Base-by-base conservation (phyloP, 768 basidiomycete species). In the Leccinum boreale region DNA sequence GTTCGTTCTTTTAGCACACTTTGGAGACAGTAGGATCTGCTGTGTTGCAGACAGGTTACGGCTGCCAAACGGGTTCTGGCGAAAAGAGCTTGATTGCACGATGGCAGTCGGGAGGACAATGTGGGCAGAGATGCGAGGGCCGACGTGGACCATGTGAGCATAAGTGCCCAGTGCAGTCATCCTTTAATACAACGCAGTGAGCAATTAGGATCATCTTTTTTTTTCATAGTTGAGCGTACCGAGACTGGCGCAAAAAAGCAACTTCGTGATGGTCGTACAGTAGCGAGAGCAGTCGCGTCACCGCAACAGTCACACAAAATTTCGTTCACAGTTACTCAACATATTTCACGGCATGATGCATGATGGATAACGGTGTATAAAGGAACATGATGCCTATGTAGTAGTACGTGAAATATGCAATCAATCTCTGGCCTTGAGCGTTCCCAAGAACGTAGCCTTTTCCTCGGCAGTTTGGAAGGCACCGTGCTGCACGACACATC, bases 401-500 rank as follows among this genome's bases (percentile, higher is more conserved):
- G 68, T 66, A 73, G 70, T 75, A 77, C 65, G 68, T 65, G 68
- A 69, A 70, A 62, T 64, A 70, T 67, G 73, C 60, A 67, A 78
- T 86, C 75, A 90, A 75, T 84, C 85, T 71, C 82, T 84, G 74
- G 82, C 83, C 79, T 93, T 94, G 85, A 92, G 90, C 70, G 90
- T 85, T 75, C 92, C 92, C 75, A 94, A 69, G 86, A 98, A 98
- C 73, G 92, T 87, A 65, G 83, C 80, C 85, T 98, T 98, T 87
- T 98, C 96, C 79, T 92, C 91, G 79, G 83, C 81, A 50, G 94
- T 94, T 83, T 98, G 94, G 93, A 95, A 97, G 50, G 90, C 87
- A 69, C 94, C 94, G 72, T 97, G 95, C 90, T 92, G 63, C 21
- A 67, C 50, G 60, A 44, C 52, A 45, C 53, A 50, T 52, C 44